Conservation (phyloP, 805 yeast species). For the Teunomyces atbi region DNA sequence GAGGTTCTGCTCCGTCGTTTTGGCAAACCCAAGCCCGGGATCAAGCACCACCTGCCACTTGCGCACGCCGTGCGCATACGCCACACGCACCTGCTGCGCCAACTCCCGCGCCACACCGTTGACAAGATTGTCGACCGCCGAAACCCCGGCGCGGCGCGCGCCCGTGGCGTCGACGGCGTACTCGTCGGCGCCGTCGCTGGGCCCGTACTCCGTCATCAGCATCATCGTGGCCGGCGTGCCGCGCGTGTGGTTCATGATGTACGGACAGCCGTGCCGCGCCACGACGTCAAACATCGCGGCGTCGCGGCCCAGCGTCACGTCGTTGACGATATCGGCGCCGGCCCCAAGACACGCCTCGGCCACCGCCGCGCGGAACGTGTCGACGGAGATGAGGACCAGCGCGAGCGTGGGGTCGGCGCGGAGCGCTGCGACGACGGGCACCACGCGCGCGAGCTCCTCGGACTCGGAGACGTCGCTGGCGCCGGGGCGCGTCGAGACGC, state of each 20-base stretch:
- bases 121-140: conserved; percentile 36
- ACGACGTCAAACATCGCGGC: conserved; percentile 61
- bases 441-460: conserved; percentile 70
- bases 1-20: conserved; percentile 67
- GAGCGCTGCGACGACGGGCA: conserved; percentile 66
- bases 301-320: conserved; percentile 82
- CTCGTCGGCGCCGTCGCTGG: conserved; percentile 33
- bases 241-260: conserved; percentile 79
- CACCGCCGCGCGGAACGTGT: conserved; percentile 77
- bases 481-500: conserved; percentile 91
- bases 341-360: conserved; percentile 65
- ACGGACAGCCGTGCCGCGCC: conserved; percentile 70
- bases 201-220: conserved; percentile 51
- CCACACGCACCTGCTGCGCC: conserved; percentile 50
- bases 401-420: conserved; percentile 42
- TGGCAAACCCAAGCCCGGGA: conserved; percentile 98
- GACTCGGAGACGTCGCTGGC: conserved; percentile 56
- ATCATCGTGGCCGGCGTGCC: conserved; percentile 80
- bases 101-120: conserved; percentile 68
- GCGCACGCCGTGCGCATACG: conserved; percentile 60
- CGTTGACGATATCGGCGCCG: conserved; percentile 93
- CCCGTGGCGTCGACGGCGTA: no score
- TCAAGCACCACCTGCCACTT: conserved; percentile 92
- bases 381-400: conserved; percentile 68
- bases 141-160: conserved; percentile 25